Conservation (phyloP, 2,329 filamentous ascomycete species). For the Bipolaris bicolor region DNA sequence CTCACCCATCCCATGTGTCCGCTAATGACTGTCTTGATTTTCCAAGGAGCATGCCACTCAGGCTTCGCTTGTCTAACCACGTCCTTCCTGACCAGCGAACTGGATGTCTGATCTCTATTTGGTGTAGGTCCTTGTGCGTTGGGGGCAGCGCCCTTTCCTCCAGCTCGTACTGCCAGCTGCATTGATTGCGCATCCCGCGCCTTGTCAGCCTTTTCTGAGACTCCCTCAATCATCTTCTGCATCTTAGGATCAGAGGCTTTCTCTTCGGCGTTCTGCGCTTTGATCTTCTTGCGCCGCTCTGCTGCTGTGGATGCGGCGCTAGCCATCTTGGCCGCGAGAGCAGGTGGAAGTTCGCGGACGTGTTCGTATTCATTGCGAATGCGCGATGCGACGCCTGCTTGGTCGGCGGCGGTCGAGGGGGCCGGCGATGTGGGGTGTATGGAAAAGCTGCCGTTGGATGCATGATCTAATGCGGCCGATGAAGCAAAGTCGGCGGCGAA, state of each 20-base stretch:
- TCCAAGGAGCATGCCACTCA: conserved; percentile 98
- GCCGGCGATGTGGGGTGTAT: conserved; percentile 55
- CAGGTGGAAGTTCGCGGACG: conserved; percentile 77
- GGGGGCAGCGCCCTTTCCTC: conserved; percentile 55
- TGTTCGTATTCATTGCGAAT: conserved; percentile 77
- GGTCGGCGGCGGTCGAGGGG: conserved; percentile 52
- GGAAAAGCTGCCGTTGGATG: conserved; percentile 47
- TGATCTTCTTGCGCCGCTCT: conserved; percentile 68
- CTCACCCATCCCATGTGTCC: conserved; percentile 93
- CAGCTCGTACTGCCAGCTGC: conserved; percentile 62
- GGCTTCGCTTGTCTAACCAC: conserved; percentile 74
- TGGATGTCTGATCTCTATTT: conserved; percentile 58
- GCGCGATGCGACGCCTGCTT: conserved; percentile 60
- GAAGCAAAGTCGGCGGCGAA: conserved; percentile 61
- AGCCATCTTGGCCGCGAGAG: conserved; percentile 79
- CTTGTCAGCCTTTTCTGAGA: conserved; percentile 57
- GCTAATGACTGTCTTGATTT: conserved; percentile 94
- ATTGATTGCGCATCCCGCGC: conserved; percentile 58
- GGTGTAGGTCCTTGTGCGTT: conserved; percentile 63
- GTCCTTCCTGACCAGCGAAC: conserved; percentile 67
- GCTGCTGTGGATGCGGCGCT: conserved; percentile 63
- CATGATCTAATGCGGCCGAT: conserved; percentile 50
- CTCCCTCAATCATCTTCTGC: conserved; percentile 71
- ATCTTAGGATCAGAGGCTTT: conserved; percentile 61
- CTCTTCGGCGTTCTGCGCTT: conserved; percentile 56